Base-by-base conservation (phyloP, 2,329 filamentous ascomycete species). In the Penicillium brasilianum region DNA sequence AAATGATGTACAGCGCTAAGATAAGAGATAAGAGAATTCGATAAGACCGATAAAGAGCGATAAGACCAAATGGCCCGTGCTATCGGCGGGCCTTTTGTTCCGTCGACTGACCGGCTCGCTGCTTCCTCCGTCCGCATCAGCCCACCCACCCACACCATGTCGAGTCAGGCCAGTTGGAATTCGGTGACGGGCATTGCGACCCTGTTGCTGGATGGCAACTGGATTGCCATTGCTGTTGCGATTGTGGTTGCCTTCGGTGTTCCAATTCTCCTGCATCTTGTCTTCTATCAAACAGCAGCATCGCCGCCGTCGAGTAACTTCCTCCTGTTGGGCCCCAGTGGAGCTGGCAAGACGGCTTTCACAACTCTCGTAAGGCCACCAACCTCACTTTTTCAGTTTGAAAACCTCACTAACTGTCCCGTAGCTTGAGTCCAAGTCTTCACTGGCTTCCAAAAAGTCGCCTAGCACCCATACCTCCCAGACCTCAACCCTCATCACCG, bases 311-410 rank as follows among this genome's bases (percentile, higher is more conserved):
- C 83, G 14, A 85, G 90, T 28, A 92, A 94, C 53, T 90, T 89
- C 8, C 87, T 98, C 62, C 82, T 97, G 46, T 76, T 93, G 52
- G 95, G 95, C 0, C 92, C 94, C 16, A 88, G 89, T 58, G 90
- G 89, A 65, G 85, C 87, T 53, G 95, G 95, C 71, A 99, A 98
- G 82, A 98, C 95, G 0, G 86, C 91, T 9, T 87, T 98, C 36
- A 80, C 93, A n/a, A 93, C 92, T 22, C 84, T 95, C 69, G 88
- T 90, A 82, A 64, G 80, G 11, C 20, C 30, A 16, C 22, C n/a
- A 14, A 25, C 18, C 5, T 14, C 37, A 6, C 18, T 13, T 39
- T 13, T 11, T 4, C 7, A 10, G 11, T 22, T 5, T 14, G 7
- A 2, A 14, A 7, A 7, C 6, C 4, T 20, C 28, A 18, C 28